Evolutionary conservation across 805 yeast genomes (phyloP).

Genomic region (Nakazawaea pomicola): DNA sequence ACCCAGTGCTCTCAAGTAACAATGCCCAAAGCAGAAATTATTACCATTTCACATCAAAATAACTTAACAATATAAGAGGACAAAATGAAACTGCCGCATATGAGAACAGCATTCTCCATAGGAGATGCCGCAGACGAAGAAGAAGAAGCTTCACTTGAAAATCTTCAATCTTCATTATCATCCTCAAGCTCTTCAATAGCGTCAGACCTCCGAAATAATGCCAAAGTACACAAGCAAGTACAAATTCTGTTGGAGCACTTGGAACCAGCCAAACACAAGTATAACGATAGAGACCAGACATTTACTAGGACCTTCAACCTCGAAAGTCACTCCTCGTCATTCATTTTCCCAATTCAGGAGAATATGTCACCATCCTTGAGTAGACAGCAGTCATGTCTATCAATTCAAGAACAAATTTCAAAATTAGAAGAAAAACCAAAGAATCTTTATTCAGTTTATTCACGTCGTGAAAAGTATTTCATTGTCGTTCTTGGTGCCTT

Average conservation of each 20-base stretch:
- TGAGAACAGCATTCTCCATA: conserved; percentile 1
- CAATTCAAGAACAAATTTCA: conserved; percentile 7
- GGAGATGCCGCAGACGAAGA: not conserved
- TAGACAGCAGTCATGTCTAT: conserved; percentile 8
- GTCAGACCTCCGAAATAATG: too few species aligned
- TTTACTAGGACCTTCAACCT: conserved; percentile 9
- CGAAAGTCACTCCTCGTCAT: conserved; percentile 8
- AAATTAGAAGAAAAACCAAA: conserved; percentile 7
- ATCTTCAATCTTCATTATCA: too few species aligned
- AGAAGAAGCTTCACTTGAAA: too few species aligned
- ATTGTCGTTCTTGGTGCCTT: conserved; percentile 34
- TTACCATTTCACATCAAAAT: too few species aligned
- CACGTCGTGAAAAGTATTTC: conserved; percentile 29
- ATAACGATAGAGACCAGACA: conserved; percentile 6
- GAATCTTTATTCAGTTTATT: conserved; percentile 32
- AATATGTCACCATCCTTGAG: conserved; percentile 8
- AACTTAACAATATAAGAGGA: too few species aligned
- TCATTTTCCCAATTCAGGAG: conserved; percentile 11
- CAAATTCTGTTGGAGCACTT: conserved; percentile 3
- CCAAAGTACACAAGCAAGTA: not conserved
- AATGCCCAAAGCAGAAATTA: too few species aligned
- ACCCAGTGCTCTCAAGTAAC: too few species aligned
- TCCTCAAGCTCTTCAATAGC: too few species aligned
- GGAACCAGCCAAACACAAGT: conserved; percentile 9
- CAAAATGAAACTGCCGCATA: not conserved